Base-by-base conservation (phyloP, 2,329 filamentous ascomycete species). In the Beauveria sp. region DNA sequence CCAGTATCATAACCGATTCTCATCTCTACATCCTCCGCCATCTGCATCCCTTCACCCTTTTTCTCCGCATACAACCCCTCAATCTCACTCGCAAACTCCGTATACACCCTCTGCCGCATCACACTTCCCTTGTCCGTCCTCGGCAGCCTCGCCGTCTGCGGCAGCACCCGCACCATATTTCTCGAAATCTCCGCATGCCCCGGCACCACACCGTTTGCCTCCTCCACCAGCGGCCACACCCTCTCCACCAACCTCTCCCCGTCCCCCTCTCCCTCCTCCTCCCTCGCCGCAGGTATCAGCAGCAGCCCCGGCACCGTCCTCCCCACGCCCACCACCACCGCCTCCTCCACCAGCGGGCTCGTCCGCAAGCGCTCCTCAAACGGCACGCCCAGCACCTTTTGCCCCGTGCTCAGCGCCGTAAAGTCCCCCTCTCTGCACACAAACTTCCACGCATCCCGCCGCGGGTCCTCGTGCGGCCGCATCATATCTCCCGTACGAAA, bases 41-140 rank as follows among this genome's bases (percentile, higher is more conserved):
- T 28, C 46, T 50, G 4, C 41, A 43, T 9, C 18, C 6, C 18
- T 8, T 43, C 18, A n/a, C 18, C 28, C 34, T 5, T 34, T 9
- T 5, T 5, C 24, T 54, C 41, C 2, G 22, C 40, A 47, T 61
- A 61, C 28, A 61, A 14, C 14, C 16, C 34, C n/a, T 61, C 52
- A 26, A 55, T 61, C 18, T 61, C 59, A 3, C 22, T 47, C 52
- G 43, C 59, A 55, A 61, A 61, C 12, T 55, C 22, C 2, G 2
- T 7, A 16, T 50, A 55, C 9, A 51, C 51, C 44, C 34, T 34
- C 12, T 43, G 50, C 34, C 58, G 28, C n/a, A 61, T 50, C 16
- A 61, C 51, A 40, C 43, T 61, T 1, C 58, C 58, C 51, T 61
- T 55, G 34, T 61, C 58, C 40, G 58, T 61, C 20, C 58, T 9